Evolutionary conservation across 2,329 filamentous ascomycete species (phyloP), one percentile per base, ranked within the genome.

Genomic region (Ramichloridium luteum): DNA sequence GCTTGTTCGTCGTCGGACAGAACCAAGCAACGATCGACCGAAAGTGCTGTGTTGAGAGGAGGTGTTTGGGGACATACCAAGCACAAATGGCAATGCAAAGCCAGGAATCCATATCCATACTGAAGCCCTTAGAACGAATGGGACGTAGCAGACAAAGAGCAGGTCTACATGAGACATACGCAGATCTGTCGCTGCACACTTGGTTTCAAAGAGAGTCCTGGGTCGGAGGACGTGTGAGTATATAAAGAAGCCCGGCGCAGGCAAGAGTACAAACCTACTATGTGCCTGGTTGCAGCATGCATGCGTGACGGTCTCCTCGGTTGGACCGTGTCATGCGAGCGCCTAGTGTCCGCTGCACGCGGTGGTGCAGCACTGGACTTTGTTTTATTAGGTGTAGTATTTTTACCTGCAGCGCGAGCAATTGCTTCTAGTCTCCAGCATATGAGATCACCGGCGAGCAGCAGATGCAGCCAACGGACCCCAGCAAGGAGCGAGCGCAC

Each of bases 81-180:
- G 40, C 45, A 47, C 42, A 41, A 41, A 51, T 44, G 43, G 48
- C 47, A 38, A 50, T 37, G 37, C 34, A 40, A 40, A 50, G 40
- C 48, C 46, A 52, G 47, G 48, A 50, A 47, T 46, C 40, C 51
- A 53, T 49, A 47, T 46, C 40, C 51, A 53, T 53, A 41, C 47
- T 54, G 51, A 39, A 32, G 41, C 41, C 38, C 35, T 43, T 30
- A 44, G 20, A 53, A 49, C 47, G 50, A 52, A 45, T 46, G 48
- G 36, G 20, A 23, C 20, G 20, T n/a, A n/a, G n/a, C n/a, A 41
- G 37, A 31, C 41, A 38, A 38, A 23, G 8, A n/a, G 20, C n/a
- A n/a, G 41, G 43, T 41, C 45, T 40, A 51, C 49, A 48, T 47
- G 43, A 40, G 38, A 45, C 40, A 37, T n/a, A n/a, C n/a, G n/a